phyloP scores from a whole-genome alignment of 345 rosid genomes.

The thale cress (Arabidopsis thaliana) region DNA sequence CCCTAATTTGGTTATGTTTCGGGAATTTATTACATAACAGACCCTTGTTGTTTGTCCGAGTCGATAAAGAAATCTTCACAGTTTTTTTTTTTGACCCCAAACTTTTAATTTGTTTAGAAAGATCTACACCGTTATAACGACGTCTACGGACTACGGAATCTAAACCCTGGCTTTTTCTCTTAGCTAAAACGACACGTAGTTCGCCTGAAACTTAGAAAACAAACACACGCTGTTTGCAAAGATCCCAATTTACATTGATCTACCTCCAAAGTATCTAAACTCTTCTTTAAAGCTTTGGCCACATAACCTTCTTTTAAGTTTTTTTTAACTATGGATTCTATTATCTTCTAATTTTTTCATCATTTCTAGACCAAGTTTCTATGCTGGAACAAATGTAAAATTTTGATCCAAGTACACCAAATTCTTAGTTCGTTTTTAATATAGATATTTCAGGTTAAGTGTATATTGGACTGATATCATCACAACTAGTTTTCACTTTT shows the following conservation, averaged over 20 bases:
- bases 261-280: no score
- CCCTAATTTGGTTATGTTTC: slow-evolving; percentile 26
- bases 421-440: background rate
- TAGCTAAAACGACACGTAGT: slow-evolving; percentile 18
- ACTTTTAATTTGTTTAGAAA: background rate
- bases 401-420: background rate
- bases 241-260: background rate
- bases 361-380: background rate
- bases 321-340: no score
- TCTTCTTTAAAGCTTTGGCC: no score
- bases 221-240: slow-evolving; percentile 3
- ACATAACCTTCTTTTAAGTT: no score
- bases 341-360: no score
- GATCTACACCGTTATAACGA: slow-evolving; percentile 2
- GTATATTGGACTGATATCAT: background rate
- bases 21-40: background rate
- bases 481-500: background rate
- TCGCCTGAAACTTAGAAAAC: background rate
- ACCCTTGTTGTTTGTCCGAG: background rate
- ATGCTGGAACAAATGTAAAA: no score
- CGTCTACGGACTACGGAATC: background rate
- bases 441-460: background rate
- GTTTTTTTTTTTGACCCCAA: background rate
- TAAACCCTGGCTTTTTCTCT: background rate
- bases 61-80: no score